These are phyloP conservation scores for Diaporthe sp. DNA, from an alignment of 2,329 filamentous ascomycete genomes.

Conservation along the genomic window DNA sequence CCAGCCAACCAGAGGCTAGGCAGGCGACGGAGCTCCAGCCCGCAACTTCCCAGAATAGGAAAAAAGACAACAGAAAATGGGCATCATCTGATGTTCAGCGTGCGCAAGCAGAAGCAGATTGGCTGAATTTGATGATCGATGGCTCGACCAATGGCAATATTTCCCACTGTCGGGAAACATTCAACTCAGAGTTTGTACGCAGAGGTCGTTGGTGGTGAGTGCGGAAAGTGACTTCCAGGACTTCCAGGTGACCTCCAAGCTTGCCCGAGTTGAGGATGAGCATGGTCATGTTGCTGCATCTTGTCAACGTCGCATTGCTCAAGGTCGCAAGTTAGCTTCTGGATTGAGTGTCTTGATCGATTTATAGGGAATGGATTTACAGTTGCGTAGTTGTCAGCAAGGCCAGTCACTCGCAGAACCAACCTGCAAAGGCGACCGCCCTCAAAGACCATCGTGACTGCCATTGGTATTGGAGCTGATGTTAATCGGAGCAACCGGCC, in stretches of 20 bases:
- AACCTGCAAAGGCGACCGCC: background rate
- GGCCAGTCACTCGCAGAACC: background rate
- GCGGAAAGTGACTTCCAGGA: background rate
- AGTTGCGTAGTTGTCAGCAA: no score
- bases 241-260: background rate
- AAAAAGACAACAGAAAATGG: background rate
- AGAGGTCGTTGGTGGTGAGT: background rate
- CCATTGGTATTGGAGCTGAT: background rate
- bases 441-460: background rate
- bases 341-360: background rate
- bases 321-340: background rate
- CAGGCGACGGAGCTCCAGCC: background rate
- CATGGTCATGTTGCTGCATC: background rate
- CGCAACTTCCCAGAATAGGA: background rate
- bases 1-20: slow-evolving; percentile 8
- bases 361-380: background rate
- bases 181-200: background rate
- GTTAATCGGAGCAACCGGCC: background rate
- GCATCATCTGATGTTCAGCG: background rate
- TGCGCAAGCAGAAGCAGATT: background rate
- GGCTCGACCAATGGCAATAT: background rate
- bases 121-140: background rate
- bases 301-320: background rate
- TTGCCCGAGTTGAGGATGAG: background rate
- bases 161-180: background rate